A percentile compares a stretch with the other conserved stretches of the same genome.
Evolutionary conservation across 164 flowering plant species (phyloP).

Genomic region (Aristolochia californica): DNA sequence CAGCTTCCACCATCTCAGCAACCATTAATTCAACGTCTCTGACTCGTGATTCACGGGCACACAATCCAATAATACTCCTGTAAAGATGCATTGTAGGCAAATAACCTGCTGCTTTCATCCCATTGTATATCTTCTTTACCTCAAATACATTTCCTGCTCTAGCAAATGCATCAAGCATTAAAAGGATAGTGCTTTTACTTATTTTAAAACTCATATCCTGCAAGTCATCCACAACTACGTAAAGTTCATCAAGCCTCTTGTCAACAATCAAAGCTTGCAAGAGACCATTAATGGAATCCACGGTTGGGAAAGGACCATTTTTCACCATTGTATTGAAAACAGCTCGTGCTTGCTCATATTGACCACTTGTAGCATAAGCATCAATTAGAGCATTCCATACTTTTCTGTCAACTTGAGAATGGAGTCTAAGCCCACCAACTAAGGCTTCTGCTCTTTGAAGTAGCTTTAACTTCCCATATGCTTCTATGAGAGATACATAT

Average conservation of each 20-base stretch:
- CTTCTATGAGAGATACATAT: constrained; percentile 46
- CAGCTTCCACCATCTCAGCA: constrained; percentile 81
- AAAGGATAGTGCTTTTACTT: constrained; percentile 74
- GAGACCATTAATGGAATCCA: constrained; percentile 71
- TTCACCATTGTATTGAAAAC: constrained; percentile 82
- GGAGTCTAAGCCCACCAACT: constrained; percentile 48
- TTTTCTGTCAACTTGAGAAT: constrained; percentile 44
- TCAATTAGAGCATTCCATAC: constrained; percentile 81
- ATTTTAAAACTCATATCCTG: constrained; percentile 95
- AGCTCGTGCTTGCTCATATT: constrained; percentile 90
- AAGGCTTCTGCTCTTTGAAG: constrained; percentile 73
- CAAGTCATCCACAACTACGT: constrained; percentile 78
- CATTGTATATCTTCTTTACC: constrained; percentile 83
- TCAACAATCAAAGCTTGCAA: constrained; percentile 76
- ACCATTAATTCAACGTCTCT: constrained; percentile 89
- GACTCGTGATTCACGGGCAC: constrained; percentile 61
- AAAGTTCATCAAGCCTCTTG: constrained; percentile 75
- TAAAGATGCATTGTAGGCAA: constrained; percentile 90
- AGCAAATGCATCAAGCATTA: constrained; percentile 95
- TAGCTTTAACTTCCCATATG: constrained; percentile 61
- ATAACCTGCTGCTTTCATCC: constrained; percentile 96
- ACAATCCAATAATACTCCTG: constrained; percentile 56
- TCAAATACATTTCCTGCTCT: constrained; percentile 68
- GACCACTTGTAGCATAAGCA: constrained; percentile 81
- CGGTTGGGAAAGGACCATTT: constrained; percentile 86